Evolutionary conservation across 768 basidiomycete genomes (phyloP), one percentile per base, ranked within the genome.

Genomic region (Russula foetens): DNA sequence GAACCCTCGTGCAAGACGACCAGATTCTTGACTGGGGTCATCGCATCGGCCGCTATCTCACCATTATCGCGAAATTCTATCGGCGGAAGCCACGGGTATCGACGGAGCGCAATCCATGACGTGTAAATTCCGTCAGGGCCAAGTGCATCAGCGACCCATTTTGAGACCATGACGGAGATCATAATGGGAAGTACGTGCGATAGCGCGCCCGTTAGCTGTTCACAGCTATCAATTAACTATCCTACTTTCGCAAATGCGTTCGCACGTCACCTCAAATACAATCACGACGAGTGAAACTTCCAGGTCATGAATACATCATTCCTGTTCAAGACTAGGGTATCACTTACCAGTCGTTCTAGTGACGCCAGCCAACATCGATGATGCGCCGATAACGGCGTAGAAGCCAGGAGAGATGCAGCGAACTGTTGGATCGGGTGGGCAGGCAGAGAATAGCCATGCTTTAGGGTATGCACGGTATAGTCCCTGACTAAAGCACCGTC

Each of bases 171-270:
- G 53, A 89, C 85, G 56, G 82, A 83, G 48, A 89, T 83, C 87
- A 89, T 88, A 69, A 89, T 88, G 17, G 87, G 87, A 33, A 89
- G 75, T n/a, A 89, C 87, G 72, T 89, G 87, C 15, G 86, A 88
- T 28, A 89, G 74, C 4, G 87, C 87, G 15, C 87, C 87, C 23
- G 87, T 89, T n/a, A 89, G 74, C 85, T 88, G 41, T 17, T 11
- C n/a, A 29, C 17, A 19, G 4, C 2, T 35, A 35, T n/a, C 35
- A 21, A 46, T 46, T 3, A 52, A 35, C n/a, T 9, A 7, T 11
- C 6, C 4, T 50, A 19, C 24, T 41, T 31, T 50, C n/a, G 38
- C 21, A 49, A 44, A 12, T 61, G 56, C 7, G 56, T n/a, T 33
- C 0, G 7, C 6, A 58, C 55, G 68, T 23, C 21, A 82, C 85